Percentiles rank a stretch among this genome's conserved stretches.
Conservation (phyloP, 2,329 filamentous ascomycete genomes). For the Emmonsiellopsis sp. region DNA sequence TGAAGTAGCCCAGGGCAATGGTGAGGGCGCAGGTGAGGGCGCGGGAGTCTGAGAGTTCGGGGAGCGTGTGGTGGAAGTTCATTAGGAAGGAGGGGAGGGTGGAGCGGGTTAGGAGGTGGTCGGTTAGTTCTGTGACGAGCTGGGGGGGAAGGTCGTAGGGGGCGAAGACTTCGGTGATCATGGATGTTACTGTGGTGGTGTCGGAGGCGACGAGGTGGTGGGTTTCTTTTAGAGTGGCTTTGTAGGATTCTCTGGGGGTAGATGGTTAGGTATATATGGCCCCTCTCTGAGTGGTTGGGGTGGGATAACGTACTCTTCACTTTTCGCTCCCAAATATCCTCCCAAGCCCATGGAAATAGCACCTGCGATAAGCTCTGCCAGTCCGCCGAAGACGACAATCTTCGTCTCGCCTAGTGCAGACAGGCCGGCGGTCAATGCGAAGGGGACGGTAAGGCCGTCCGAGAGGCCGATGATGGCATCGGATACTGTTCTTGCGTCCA, state of each 20-base stretch:
- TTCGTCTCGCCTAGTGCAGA: conserved; percentile 50
- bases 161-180: conserved; percentile 28
- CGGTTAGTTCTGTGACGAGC: conserved; percentile 26
- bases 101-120: conserved; percentile 26
- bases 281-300: not conserved
- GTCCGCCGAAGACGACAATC: conserved; percentile 60
- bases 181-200: conserved; percentile 20
- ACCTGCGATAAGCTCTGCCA: conserved; percentile 66
- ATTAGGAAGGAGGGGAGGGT: conserved; percentile 30
- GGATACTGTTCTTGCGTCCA: conserved; percentile 30
- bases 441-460: conserved; percentile 70
- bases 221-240: conserved; percentile 29
- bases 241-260: conserved; percentile 26
- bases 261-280: no score
- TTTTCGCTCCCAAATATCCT: conserved; percentile 57
- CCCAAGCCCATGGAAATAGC: conserved; percentile 71
- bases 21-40: conserved; percentile 29
- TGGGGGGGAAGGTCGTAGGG: conserved; percentile 29
- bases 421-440: conserved; percentile 66
- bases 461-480: conserved; percentile 68
- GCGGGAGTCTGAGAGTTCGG: conserved; percentile 29
- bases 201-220: conserved; percentile 22
- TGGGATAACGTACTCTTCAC: conserved; percentile 25
- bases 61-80: conserved; percentile 33
- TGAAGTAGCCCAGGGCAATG: conserved; percentile 32